These are phyloP conservation scores for Capsicum rhomboideum DNA, from an alignment of 257 asterid genomes.

Conservation along the genomic window DNA sequence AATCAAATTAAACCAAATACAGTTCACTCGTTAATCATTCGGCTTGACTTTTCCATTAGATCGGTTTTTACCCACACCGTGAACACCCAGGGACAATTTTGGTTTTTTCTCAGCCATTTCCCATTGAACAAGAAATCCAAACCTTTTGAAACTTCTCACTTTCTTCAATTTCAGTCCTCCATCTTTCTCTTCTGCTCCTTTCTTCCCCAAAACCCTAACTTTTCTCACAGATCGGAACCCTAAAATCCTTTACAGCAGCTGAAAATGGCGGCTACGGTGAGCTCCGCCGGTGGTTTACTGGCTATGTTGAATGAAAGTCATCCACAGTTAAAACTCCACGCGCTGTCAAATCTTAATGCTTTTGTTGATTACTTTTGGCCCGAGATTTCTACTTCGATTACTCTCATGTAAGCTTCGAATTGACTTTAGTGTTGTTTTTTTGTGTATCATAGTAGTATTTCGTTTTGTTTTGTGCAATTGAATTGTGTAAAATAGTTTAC, in stretches of 20 bases:
- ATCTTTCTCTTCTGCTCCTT: background rate
- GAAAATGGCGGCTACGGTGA: constrained; percentile 63
- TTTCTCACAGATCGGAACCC: background rate
- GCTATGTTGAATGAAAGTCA: constrained; percentile 86
- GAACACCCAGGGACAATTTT: too few relatives aligned
- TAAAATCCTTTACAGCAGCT: background rate
- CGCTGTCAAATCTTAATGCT: constrained; percentile 68
- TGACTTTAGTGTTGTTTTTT: background rate
- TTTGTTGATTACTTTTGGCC: constrained; percentile 80
- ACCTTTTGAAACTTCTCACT: background rate
- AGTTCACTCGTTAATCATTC: too few relatives aligned
- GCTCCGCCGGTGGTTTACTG: constrained; percentile 77
- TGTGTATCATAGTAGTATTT: too few relatives aligned
- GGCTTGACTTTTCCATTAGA: too few relatives aligned
- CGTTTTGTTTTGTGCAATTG: too few relatives aligned
- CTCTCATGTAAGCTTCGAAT: constrained; percentile 40
- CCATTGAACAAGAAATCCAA: background rate
- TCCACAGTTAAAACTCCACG: constrained; percentile 75
- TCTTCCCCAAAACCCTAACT: background rate
- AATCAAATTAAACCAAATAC: too few relatives aligned
- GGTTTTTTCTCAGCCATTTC: background rate
- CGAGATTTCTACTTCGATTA: constrained; percentile 81
- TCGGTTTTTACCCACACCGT: too few relatives aligned
- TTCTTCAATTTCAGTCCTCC: background rate
- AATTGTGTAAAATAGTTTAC: too few relatives aligned